phyloP scores from a whole-genome alignment of 2,329 filamentous ascomycete genomes.

The Trichoderma citrinoviride region DNA sequence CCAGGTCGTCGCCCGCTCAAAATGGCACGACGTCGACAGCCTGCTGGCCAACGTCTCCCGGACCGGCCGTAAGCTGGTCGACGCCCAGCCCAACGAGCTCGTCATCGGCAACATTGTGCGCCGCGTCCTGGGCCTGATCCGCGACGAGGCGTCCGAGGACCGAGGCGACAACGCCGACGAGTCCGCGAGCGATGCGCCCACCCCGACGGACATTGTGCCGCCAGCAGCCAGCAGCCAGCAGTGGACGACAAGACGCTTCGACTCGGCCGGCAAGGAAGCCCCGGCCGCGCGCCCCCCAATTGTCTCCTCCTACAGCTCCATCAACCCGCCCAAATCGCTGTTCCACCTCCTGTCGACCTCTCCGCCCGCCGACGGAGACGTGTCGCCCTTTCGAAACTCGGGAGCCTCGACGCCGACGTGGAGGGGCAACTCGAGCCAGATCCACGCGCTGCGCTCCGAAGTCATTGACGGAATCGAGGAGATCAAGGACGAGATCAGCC shows the following conservation, averaged over 20 bases:
- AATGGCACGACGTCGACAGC: conserved; percentile 72
- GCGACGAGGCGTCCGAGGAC: conserved; percentile 84
- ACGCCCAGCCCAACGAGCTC: conserved; percentile 85
- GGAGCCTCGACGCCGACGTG: conserved; percentile 51
- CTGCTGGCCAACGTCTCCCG: conserved; percentile 78
- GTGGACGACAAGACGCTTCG: conserved; percentile 32
- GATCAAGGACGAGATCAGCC: conserved; percentile 90
- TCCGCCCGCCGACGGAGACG: conserved; percentile 46
- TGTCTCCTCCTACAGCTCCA: conserved; percentile 60
- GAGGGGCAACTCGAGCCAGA: conserved; percentile 42
- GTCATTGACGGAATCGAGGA: conserved; percentile 93
- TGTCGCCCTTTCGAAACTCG: conserved; percentile 49
- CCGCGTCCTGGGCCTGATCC: conserved; percentile 83
- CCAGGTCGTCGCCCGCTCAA: conserved; percentile 78
- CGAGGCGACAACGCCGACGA: conserved; percentile 64
- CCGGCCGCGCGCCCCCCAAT: conserved; percentile 55
- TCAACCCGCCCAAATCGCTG: conserved; percentile 70
- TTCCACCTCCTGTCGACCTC: conserved; percentile 83
- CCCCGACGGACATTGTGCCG: conserved; percentile 41
- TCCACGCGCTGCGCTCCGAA: conserved; percentile 78
- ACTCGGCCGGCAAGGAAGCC: conserved; percentile 28
- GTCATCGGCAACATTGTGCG: conserved; percentile 93
- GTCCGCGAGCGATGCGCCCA: conserved; percentile 49
- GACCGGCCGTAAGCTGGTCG: conserved; percentile 72
- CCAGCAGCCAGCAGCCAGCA: conserved; percentile 31